These are phyloP conservation scores for Fusarium equiseti DNA, from an alignment of 2,329 filamentous ascomycete species.

Conservation along the genomic window DNA sequence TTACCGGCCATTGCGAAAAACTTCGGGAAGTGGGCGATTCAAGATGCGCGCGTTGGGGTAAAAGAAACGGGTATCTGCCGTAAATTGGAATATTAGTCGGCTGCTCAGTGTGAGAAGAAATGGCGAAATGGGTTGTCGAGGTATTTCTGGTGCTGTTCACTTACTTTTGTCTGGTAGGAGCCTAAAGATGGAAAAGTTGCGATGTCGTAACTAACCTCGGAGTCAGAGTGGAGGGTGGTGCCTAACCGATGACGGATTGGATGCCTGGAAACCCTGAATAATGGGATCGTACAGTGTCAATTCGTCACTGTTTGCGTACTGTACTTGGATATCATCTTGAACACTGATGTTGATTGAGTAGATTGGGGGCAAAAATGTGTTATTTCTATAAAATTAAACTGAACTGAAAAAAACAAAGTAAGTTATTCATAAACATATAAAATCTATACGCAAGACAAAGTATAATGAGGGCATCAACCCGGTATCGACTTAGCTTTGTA, in stretches of 20 bases:
- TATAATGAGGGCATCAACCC: neutral
- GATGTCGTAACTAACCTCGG: conserved; percentile 27
- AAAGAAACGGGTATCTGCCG: conserved; percentile 19
- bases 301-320: neutral
- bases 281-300: conserved; percentile 22
- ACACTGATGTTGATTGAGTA: neutral
- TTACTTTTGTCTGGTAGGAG: conserved; percentile 6
- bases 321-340: neutral
- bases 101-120: conserved; percentile 8
- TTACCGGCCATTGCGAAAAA: conserved; percentile 73
- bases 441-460: neutral
- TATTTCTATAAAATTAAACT: neutral
- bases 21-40: conserved; percentile 26
- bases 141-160: conserved; percentile 11
- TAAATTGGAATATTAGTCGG: conserved; percentile 16
- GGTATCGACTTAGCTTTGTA: neutral
- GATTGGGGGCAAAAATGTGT: neutral
- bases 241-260: conserved; percentile 31
- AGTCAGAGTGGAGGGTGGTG: conserved; percentile 29
- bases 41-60: conserved; percentile 4
- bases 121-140: conserved; percentile 1
- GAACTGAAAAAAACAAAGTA: neutral
- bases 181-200: conserved; percentile 5
- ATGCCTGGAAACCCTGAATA: conserved; percentile 22
- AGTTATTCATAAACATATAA: neutral